These are phyloP conservation scores for Gryganskiella cystojenkinii DNA, from an alignment of 192 early-diverging fungal genomes.

Conservation along the genomic window DNA sequence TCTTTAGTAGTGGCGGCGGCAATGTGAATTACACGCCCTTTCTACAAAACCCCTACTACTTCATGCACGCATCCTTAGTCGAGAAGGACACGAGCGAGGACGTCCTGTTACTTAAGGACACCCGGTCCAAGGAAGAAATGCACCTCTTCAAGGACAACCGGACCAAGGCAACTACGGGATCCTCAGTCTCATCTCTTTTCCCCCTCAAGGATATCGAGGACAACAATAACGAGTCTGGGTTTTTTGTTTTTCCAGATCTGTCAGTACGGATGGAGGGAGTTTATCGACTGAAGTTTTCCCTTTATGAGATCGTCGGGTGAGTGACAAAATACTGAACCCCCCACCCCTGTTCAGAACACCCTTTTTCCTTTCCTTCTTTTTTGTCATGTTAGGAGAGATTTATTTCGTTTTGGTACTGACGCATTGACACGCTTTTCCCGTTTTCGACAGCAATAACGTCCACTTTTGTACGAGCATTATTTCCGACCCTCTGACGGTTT, in stretches of 20 bases:
- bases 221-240: constrained; percentile 80
- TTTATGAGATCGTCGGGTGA: constrained; percentile 93
- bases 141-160: constrained; percentile 92
- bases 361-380: too few relatives aligned
- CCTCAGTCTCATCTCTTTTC: constrained; percentile 92
- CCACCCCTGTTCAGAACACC: background rate
- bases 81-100: constrained; percentile 85
- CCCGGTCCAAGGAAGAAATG: constrained; percentile 83
- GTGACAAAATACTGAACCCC: too few relatives aligned
- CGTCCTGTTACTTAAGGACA: constrained; percentile 89
- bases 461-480: constrained; percentile 90
- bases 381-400: background rate
- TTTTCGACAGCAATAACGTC: constrained; percentile 68
- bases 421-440: background rate
- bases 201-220: constrained; percentile 90
- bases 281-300: constrained; percentile 85
- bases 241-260: constrained; percentile 97
- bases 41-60: constrained; percentile 92
- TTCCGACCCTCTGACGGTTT: constrained; percentile 88
- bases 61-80: constrained; percentile 96
- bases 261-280: constrained; percentile 94
- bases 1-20: background rate
- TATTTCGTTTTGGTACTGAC: background rate
- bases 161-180: constrained; percentile 87
- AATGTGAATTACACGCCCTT: constrained; percentile 49